Evolutionary conservation across 345 rosid species (phyloP), one percentile per base, ranked within the genome.

Genomic region (Diplotaxis tenuifolia): DNA sequence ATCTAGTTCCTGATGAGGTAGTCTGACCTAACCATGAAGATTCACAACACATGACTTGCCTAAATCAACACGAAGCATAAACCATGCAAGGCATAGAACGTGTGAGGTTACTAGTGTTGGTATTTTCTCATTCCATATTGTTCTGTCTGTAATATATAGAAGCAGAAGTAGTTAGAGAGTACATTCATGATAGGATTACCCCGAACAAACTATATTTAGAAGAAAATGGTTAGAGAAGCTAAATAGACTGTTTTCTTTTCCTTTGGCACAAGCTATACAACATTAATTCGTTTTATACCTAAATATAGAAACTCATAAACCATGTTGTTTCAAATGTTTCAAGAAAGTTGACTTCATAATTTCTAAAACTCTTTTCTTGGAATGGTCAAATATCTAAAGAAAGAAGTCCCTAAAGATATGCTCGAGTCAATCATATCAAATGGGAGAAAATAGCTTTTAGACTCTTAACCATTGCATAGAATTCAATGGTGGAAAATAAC

Each of bases 401-500:
- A 70, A 76, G 80, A 8, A 70, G 38, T 69, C 47, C 58, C 75
- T 45, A 42, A 62, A 75, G 12, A 62, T 69, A 4, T 62, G 79
- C 71, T 49, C 34, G 55, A 75, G 70, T 75, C 79, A 69, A 47
- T 47, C 54, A 47, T n/a, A n/a, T 16, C 54, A 47, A 16, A 63
- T 76, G 60, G 75, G 47, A 16, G 31, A 76, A 50, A 70, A 76
- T 63, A 70, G 75, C 67, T 68, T 75, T 57, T 25, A 21, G 9
- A 9, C 62, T 57, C 61, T n/a, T 50, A 75, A 59, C 67, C 63
- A 34, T 53, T 67, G 14, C 65, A 3, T 57, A 63, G 57, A 63
- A 42, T 42, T 76, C 62, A 76, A 36, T 70, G 80, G 80, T 70
- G 55, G 62, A 70, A 76, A 76, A 40, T 19, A 15, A 3, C 49